phyloP scores from a whole-genome alignment of 1,139 yeast genomes.

The Protomyces pachydermus region DNA sequence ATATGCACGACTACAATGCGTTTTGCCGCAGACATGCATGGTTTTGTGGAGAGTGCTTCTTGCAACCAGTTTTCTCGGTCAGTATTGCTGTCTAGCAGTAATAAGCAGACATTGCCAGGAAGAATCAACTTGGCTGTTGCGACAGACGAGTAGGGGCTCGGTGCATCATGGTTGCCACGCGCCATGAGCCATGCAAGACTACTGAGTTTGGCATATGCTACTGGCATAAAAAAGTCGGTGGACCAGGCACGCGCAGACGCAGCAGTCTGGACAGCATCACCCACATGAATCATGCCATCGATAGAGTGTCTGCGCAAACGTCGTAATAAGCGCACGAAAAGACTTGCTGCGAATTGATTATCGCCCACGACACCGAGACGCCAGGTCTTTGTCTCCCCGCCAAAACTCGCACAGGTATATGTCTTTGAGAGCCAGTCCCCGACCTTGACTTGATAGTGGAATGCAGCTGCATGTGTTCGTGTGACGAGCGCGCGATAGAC shows the following conservation, averaged over 20 bases:
- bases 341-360: conserved; percentile 23
- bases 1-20: conserved; percentile 23
- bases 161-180: conserved; percentile 25
- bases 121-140: neutral
- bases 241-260: conserved; percentile 24
- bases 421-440: conserved; percentile 6
- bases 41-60: neutral
- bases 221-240: conserved; percentile 17
- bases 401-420: neutral
- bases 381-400: neutral
- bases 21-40: conserved; percentile 6
- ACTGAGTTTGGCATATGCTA: neutral
- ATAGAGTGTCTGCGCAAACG: neutral
- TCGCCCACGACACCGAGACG: conserved; percentile 22
- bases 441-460: neutral
- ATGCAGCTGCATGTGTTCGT: neutral
- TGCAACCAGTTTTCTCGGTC: conserved; percentile 3
- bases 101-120: neutral
- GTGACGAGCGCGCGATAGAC: conserved; percentile 16
- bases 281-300: conserved; percentile 15
- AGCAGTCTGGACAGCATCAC: conserved; percentile 22
- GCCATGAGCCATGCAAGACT: conserved; percentile 18
- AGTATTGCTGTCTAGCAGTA: conserved; percentile 13
- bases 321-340: neutral
- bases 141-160: conserved; percentile 1